Evolutionary conservation across 2,329 filamentous ascomycete genomes (phyloP), one percentile per base, ranked within the genome.

Genomic region (Clarireedia paspali): DNA sequence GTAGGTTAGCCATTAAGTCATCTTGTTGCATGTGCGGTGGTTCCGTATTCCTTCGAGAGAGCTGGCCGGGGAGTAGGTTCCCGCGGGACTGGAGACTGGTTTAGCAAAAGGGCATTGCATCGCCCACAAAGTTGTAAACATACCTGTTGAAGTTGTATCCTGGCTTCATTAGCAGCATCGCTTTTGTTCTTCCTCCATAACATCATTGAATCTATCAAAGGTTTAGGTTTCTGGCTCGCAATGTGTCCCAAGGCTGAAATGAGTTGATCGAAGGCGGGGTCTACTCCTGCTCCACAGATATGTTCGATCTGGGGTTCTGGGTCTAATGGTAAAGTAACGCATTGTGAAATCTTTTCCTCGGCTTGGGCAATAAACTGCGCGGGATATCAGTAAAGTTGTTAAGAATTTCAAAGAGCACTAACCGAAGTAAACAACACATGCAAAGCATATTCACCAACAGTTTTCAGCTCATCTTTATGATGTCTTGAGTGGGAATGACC

Each of bases 121-220:
- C 15, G 15, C 26, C 24, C 27, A 55, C 6, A 38, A 15, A 48
- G 15, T 17, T 26, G 46, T 4, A 20, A 24, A 27, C 47, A 30
- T 63, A 68, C 67, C 66, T 83, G 80, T 62, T 83, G 80, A 23
- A 84, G 71, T 64, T 83, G 77, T 46, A 62, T 71, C 23, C 83
- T 77, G 27, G 87, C 85, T 60, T 86, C 82, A 63, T 83, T 86
- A 27, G 91, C 91, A 23, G 87, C 84, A 71, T 97, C 92, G 62
- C 91, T 95, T 74, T 97, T 97, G 62, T 84, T 89, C 72, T 96
- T 97, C 55, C 94, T 85, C 94, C 94, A 99, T 34, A 95, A 81
- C 89, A 99, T 99, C 70, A 99, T 91, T 20, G 89, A 91, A 71
- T 99, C 94, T 66, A 99, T 96, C 51, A 99, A 74, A 5, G 91